Base-by-base conservation (phyloP, 2,329 filamentous ascomycete species). In the Blumeriella jaapii region DNA sequence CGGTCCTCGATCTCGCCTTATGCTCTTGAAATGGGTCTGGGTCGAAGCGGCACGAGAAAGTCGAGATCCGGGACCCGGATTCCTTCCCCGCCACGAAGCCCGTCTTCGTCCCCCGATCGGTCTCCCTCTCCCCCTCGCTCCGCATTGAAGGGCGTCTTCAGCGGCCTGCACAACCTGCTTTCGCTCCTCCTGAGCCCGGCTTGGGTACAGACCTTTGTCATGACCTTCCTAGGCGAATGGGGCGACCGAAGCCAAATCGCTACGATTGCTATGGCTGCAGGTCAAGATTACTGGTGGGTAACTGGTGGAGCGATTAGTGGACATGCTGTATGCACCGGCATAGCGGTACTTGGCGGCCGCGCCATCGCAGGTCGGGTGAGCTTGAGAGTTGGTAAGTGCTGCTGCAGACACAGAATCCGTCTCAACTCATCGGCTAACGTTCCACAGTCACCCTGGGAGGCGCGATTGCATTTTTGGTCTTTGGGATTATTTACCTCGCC, bases 201-300 rank as follows among this genome's bases (percentile, higher is more conserved):
- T 1, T 98, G 91, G 91, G 91, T 98, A 10, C 89, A 96, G 61
- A 98, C 91, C 0, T 98, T 98, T 56, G 74, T 93, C 50, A 98
- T 98, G 91, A 98, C 91, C 2, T 98, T 98, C 62, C 64, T 98
- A 18, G 91, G 91, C 25, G 91, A 98, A 59, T 98, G 91, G 91
- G 91, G 91, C 38, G 91, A 98, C 55, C 77, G 91, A 48, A 93
- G 84, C 57, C 91, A 98, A 63, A 96, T 98, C 53, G 91, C 91
- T 14, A 98, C 91, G 0, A 93, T 98, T 55, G 91, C 91, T 35
- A 98, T 98, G 91, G 91, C 91, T 31, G 89, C 91, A 20, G 91
- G 91, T 13, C 84, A 93, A 59, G 91, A 98, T 57, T 98, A 96
- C 60, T 96, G 89, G 89, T 95, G 86, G 82, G 91, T 98, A 22